Evolutionary conservation across 139 green algal species (phyloP).

Genomic region (Haematococcus sp.): DNA sequence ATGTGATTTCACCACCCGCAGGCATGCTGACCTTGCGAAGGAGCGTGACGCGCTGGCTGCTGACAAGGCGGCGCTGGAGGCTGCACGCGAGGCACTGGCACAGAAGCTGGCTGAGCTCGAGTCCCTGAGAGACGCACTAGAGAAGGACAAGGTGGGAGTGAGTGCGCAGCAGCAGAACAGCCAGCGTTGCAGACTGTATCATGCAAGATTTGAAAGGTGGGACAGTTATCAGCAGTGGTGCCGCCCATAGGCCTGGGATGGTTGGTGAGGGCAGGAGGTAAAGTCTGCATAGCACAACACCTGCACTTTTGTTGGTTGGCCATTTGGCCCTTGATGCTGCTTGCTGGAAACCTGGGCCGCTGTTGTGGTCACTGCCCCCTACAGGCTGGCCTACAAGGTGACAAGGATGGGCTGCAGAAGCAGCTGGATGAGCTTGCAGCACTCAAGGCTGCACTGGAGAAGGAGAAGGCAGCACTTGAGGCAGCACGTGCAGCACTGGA

Average conservation of each 20-base stretch:
- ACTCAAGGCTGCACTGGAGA: conserved; percentile 17
- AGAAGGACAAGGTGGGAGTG: conserved; percentile 5
- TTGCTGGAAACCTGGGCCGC: too few relatives aligned
- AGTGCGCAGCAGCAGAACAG: too few relatives aligned
- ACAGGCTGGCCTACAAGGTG: background rate
- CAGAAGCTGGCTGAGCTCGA: conserved; percentile 10
- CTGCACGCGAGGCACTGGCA: background rate
- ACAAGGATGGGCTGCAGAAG: conserved; percentile 1
- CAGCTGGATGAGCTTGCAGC: conserved; percentile 3
- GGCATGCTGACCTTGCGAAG: background rate
- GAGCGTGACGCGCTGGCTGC: background rate
- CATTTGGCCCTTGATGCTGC: too few relatives aligned
- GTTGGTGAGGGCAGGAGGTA: too few relatives aligned
- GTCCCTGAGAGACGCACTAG: conserved; percentile 1
- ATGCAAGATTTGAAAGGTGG: too few relatives aligned
- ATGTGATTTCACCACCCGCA: too few relatives aligned
- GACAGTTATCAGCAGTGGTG: too few relatives aligned
- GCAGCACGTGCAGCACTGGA: background rate
- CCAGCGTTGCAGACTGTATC: too few relatives aligned
- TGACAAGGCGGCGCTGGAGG: conserved; percentile 7
- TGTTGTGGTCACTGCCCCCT: too few relatives aligned
- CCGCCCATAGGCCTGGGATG: too few relatives aligned
- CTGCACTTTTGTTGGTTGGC: too few relatives aligned
- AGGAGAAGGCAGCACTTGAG: conserved; percentile 12
- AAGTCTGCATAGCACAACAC: too few relatives aligned